Evolutionary conservation across 164 flowering plant genomes (phyloP), one percentile per base, ranked within the genome.

Genomic region (Protea cynaroides): DNA sequence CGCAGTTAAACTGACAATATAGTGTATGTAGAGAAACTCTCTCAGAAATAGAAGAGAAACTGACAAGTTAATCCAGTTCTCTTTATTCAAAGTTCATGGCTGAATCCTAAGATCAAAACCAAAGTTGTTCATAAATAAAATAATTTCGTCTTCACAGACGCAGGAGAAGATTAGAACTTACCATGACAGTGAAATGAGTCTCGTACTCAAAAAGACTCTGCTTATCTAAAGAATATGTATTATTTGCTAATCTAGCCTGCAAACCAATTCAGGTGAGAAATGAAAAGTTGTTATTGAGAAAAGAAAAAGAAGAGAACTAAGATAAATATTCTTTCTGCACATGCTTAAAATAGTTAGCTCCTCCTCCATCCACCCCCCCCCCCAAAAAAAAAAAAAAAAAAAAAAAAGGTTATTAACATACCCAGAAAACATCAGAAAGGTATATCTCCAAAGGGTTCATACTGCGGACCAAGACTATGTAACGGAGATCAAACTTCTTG

Each of bases 111-210:
- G 9, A 3, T 22, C 34, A 12, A 14, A 12, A 12, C 8, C 23
- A 13, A 56, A 56, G n/a, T 15, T 12, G 17, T 49, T 3, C 36
- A 58, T 8, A 24, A 4, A 23, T 6, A 13, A 11, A 29, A 52
- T 12, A 6, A 51, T 37, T 15, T 43, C 21, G n/a, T 38, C 21
- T 38, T 49, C 17, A 19, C 22, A 55, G 25, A 2, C 62, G 10
- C 8, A 62, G 14, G 17, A 29, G 12, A 51, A 47, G 59, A 23
- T 25, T 56, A 57, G 37, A 56, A 72, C 84, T 71, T 81, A 95
- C 99, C 99, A 95, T 95, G 25, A 92, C 99, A 21, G 99, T 95
- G 66, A 95, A 95, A 81, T 95, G 99, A 54, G 97, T 95, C 72
- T 95, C 97, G 61, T 90, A 95, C 76, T 95, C 96, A 46, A 76